Conservation (phyloP, 2,329 filamentous ascomycete genomes). For the Sporothrix pallida region DNA sequence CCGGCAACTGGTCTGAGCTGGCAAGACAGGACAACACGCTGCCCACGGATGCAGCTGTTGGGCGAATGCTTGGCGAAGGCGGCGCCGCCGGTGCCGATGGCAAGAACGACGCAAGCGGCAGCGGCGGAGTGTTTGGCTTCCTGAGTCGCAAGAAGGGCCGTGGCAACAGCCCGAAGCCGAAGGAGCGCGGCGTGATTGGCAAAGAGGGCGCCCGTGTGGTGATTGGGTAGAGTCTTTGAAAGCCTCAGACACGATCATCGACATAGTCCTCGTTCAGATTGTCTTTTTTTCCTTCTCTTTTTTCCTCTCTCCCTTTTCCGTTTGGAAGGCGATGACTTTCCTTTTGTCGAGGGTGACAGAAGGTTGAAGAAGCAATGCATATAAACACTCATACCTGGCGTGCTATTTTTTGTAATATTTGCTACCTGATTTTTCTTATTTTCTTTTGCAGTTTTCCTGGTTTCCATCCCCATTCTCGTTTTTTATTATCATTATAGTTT, state of each 20-base stretch:
- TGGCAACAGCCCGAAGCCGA: constrained; percentile 90
- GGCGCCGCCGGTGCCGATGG: constrained; percentile 50
- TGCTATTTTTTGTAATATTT: constrained; percentile 24
- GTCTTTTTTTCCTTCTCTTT: neutral
- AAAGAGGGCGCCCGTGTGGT: constrained; percentile 91
- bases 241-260: neutral
- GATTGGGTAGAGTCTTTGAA: constrained; percentile 58
- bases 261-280: neutral
- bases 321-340: neutral
- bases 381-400: constrained; percentile 30
- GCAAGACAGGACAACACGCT: constrained; percentile 82
- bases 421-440: neutral
- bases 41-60: constrained; percentile 66
- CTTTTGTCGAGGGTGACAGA: neutral
- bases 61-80: constrained; percentile 54
- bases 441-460: neutral
- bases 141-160: constrained; percentile 87
- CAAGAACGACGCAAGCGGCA: constrained; percentile 62
- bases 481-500: neutral
- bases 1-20: constrained; percentile 83
- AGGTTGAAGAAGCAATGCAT: constrained; percentile 5
- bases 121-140: constrained; percentile 85
- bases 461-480: neutral
- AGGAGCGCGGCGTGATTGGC: constrained; percentile 88
- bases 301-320: no score